A percentile compares a stretch with the other conserved stretches of the same genome.
Evolutionary conservation across 2,329 filamentous ascomycete genomes (phyloP).

Genomic region (Penicillium frequentans): DNA sequence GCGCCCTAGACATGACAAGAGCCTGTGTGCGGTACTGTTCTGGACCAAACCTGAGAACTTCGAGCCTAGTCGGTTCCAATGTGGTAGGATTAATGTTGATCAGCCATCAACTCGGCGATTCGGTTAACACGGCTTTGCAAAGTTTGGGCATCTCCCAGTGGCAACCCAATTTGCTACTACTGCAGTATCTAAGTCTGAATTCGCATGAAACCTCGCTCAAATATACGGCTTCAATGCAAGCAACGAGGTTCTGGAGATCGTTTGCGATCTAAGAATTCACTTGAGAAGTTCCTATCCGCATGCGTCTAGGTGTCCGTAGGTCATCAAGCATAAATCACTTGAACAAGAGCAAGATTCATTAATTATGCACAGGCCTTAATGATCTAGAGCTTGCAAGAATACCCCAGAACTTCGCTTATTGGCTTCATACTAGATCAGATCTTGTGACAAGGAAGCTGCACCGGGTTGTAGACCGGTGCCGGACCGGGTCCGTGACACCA

Average conservation of each 20-base stretch:
- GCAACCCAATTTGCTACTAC: not conserved
- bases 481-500: not conserved
- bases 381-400: not conserved
- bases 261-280: not conserved
- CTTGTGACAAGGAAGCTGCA: too few species aligned
- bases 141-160: conserved; percentile 1
- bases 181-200: not conserved
- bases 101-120: conserved; percentile 2
- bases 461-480: not conserved
- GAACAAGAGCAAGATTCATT: not conserved
- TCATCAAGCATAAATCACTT: not conserved
- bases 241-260: not conserved
- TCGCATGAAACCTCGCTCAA: not conserved
- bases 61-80: conserved; percentile 11
- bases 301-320: conserved; percentile 1
- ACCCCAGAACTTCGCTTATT: not conserved
- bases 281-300: not conserved
- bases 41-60: conserved; percentile 10
- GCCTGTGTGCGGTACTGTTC: conserved; percentile 7
- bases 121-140: conserved; percentile 23
- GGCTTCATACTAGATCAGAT: not conserved
- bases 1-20: conserved; percentile 13
- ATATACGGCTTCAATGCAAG: not conserved
- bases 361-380: not conserved
- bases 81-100: conserved; percentile 18